Base-by-base conservation (phyloP, 106 monocot species). In the Dactylorhiza incarnata region DNA sequence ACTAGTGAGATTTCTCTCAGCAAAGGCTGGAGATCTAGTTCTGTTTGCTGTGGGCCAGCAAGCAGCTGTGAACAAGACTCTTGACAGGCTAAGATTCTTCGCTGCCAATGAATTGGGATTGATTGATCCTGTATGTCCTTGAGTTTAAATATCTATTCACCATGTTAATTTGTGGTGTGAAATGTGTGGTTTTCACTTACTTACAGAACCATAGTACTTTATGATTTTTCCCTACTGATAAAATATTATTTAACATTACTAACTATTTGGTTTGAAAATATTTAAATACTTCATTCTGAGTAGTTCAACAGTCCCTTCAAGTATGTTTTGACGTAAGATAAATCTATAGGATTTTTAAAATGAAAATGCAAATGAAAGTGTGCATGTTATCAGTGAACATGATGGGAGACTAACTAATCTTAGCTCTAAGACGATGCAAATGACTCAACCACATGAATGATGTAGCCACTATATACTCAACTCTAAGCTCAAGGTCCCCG, bases 21-120 rank as follows among this genome's bases (percentile, higher is more conserved):
- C 88, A 20, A 83, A 94, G 69, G 25, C 80, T 19, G 94, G 88
- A 25, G 99, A 99, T 81, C 83, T 99, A 84, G 88, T 99, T 63
- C 73, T 99, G 25, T 99, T 99, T 94, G 87, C 94, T 61, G 81
- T 99, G 24, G 99, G 99, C 54, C 82, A 90, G 47, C 82, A 78
- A 78, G 43, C 78, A 58, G 78, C 68, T 5, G 94, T 89, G 53
- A 94, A 92, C 67, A 89, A 90, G 75, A 94, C 80, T 78, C 99
- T 99, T 81, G 94, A 94, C 56, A 81, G 86, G 63, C 89, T 99
- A 26, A 84, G 99, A 69, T 77, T 78, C 74, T 94, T 80, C 81
- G 69, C 75, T 29, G 94, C 91, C 37, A 82, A 82, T 74, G 89
- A 92, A 55, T 63, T 99, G 79, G 89, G 84, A 7, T 81, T 92